Percentiles rank a stretch among this genome's conserved stretches.
phyloP scores from a whole-genome alignment of 2,329 filamentous ascomycete species.

The Ophiosphaerella herpotricha region DNA sequence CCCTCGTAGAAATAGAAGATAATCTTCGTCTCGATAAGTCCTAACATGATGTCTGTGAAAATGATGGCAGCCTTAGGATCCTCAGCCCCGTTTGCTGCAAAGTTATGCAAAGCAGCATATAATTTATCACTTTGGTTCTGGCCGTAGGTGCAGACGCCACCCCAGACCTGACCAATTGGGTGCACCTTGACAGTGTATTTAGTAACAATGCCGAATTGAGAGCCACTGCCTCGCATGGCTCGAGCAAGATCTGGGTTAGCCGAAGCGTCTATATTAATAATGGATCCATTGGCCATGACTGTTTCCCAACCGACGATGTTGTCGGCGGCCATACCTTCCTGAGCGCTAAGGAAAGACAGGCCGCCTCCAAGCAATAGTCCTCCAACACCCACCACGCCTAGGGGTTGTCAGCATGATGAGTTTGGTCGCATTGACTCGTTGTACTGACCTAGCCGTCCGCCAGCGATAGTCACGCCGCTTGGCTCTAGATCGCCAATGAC shows the following conservation, averaged over 20 bases:
- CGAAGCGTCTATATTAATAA: conserved; percentile 29
- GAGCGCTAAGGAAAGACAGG: conserved; percentile 29
- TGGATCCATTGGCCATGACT: conserved; percentile 36
- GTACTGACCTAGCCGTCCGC: conserved; percentile 25
- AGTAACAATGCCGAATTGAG: conserved; percentile 35
- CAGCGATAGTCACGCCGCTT: conserved; percentile 42
- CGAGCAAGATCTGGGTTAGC: conserved; percentile 39
- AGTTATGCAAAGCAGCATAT: conserved; percentile 42
- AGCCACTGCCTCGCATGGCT: conserved; percentile 36
- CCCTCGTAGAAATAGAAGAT: conserved; percentile 30
- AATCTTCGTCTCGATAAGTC: conserved; percentile 1
- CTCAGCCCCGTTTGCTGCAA: conserved; percentile 27
- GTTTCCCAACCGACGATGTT: conserved; percentile 42
- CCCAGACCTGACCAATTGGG: conserved; percentile 44
- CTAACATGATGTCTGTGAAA: conserved; percentile 16
- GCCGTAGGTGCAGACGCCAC: conserved; percentile 44
- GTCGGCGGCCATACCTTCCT: conserved; percentile 34
- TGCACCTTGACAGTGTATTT: conserved; percentile 27
- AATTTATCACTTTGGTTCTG: conserved; percentile 30
- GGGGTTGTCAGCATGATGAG: neutral
- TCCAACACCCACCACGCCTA: conserved; percentile 29
- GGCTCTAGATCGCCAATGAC: conserved; percentile 43
- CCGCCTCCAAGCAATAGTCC: conserved; percentile 25
- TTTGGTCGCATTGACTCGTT: too few species aligned
- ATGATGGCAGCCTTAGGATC: conserved; percentile 33